Percentiles rank a stretch among this genome's conserved stretches.
Evolutionary conservation across 345 rosid species (phyloP).

Genomic region (Lenwebbia sp.): DNA sequence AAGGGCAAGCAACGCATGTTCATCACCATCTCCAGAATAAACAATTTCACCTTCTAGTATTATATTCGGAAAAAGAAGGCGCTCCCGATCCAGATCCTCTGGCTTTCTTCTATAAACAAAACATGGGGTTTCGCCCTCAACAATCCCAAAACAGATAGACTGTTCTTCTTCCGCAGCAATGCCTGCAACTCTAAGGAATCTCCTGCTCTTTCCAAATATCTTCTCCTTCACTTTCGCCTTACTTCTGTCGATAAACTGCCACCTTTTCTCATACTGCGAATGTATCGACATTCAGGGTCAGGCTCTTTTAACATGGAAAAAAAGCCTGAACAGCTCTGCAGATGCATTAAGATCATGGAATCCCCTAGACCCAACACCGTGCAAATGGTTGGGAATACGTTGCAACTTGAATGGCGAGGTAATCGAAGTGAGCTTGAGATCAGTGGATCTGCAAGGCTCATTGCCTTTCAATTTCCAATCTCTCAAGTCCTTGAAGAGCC

Average conservation of each 20-base stretch:
- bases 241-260: background rate
- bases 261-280: background rate
- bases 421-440: slow-evolving; percentile 1
- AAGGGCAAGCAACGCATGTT: background rate
- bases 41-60: background rate
- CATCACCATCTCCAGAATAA: background rate
- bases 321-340: slow-evolving; percentile 1
- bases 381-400: slow-evolving; percentile 9
- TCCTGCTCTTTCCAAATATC: slow-evolving; percentile 5
- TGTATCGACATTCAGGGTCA: slow-evolving; percentile 7
- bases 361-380: background rate
- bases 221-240: slow-evolving; percentile 10
- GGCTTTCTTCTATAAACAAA: slow-evolving; percentile 6
- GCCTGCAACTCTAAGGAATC: slow-evolving; percentile 30
- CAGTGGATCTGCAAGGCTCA: slow-evolving; percentile 6
- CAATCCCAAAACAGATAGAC: slow-evolving; percentile 14
- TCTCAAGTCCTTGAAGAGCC: slow-evolving; percentile 9
- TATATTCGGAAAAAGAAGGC: background rate
- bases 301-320: slow-evolving; percentile 14
- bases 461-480: slow-evolving; percentile 3
- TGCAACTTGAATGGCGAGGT: slow-evolving; percentile 4
- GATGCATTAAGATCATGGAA: slow-evolving; percentile 7
- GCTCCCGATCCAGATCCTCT: background rate
- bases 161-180: slow-evolving; percentile 8
- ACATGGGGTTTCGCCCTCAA: slow-evolving; percentile 9